Base-by-base conservation (phyloP, 1,284 basidiomycete genomes). In the Phlebopus sp. region DNA sequence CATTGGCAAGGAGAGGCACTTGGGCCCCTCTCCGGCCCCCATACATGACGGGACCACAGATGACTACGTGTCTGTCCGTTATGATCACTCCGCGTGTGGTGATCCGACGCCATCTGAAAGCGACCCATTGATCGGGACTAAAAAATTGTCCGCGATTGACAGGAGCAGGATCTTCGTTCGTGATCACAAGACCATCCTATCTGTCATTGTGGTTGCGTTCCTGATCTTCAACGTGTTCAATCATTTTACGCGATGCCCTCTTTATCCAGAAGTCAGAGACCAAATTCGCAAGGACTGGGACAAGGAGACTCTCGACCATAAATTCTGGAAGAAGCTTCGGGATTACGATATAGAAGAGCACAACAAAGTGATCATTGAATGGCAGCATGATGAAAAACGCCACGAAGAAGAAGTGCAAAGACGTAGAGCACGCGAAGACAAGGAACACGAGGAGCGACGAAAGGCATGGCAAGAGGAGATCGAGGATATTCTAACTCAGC, bases 251-350 rank as follows among this genome's bases (percentile, higher is more conserved):
- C 23, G 34, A 18, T 59, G 54, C n/a, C 57, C 59, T 0, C 21
- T 55, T 34, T 51, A 51, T 15, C 56, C 51, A 0, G 44, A 18
- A 9, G 25, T 37, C 1, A 59, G 50, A 49, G 10, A 14, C 2
- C 25, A 18, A 11, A 39, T 57, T 18, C 59, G 57, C 15, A 47
- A 11, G 2, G 38, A 11, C 1, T 59, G 57, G 57, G 49, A 54
- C 7, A 39, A 30, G 3, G 59, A 55, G 19, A 37, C 7, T 1
- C 17, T 9, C 3, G n/a, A 30, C 1, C 48, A 55, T 2, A 19
- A 18, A 0, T 8, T 50, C 14, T 0, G 32, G 0, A 42, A 1
- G 5, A 44, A 52, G 21, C 15, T 29, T 9, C 9, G 27, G 27
- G 9, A 29, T 9, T 8, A 11, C 27, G 27, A 29, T 4, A 29